A percentile compares a stretch with the other conserved stretches of the same genome.
phyloP scores from a whole-genome alignment of 2,329 filamentous ascomycete species.

The Seiridium cupressi region DNA sequence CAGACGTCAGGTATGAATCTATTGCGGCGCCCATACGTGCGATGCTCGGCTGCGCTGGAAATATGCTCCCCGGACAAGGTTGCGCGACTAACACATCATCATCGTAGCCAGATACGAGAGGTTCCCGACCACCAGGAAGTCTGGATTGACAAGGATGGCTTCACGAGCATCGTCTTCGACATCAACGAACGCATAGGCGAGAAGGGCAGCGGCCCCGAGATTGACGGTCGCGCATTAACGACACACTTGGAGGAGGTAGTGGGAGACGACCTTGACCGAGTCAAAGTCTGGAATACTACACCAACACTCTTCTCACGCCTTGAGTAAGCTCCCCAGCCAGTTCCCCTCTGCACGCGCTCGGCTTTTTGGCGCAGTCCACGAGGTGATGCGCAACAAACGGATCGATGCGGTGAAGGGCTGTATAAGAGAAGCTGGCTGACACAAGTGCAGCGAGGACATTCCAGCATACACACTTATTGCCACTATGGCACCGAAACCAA shows the following conservation, averaged over 20 bases:
- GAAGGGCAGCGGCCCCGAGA: constrained; percentile 51
- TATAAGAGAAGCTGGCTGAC: too few species aligned
- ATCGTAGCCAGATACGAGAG: constrained; percentile 65
- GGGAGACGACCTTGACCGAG: constrained; percentile 58
- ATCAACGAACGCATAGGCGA: constrained; percentile 77
- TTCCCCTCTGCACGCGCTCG: background rate
- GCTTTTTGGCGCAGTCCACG: background rate
- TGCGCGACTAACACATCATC: background rate
- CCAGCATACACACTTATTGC: constrained; percentile 71
- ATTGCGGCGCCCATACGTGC: background rate
- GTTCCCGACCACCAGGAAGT: constrained; percentile 90
- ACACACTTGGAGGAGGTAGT: constrained; percentile 70
- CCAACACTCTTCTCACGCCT: constrained; percentile 58
- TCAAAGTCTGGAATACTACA: constrained; percentile 67
- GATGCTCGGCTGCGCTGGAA: background rate
- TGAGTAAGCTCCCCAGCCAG: constrained; percentile 35
- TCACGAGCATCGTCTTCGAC: constrained; percentile 86
- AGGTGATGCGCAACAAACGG: background rate
- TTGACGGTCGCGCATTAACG: constrained; percentile 68
- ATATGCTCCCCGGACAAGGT: constrained; percentile 4
- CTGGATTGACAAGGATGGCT: constrained; percentile 79
- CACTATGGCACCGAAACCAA: constrained; percentile 50
- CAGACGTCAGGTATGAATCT: constrained; percentile 65
- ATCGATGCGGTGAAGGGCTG: background rate
- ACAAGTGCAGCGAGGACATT: constrained; percentile 38